These are phyloP conservation scores for Claviceps citrina DNA, from an alignment of 2,329 filamentous ascomycete genomes.

Conservation along the genomic window DNA sequence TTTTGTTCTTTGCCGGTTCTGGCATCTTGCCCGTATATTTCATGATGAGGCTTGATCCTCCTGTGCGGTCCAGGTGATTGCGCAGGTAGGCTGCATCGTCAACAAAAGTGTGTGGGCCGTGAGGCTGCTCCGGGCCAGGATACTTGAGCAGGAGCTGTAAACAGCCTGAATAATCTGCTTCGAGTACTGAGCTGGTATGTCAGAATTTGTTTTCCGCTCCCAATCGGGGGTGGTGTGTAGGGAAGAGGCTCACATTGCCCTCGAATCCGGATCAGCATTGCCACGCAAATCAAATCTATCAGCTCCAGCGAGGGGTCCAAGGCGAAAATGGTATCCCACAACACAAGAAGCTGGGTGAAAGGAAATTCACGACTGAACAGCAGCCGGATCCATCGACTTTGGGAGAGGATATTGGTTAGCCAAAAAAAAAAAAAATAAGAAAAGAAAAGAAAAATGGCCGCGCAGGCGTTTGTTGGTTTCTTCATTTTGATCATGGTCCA, in stretches of 20 bases:
- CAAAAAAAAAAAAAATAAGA: neutral
- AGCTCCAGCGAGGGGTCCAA: slow-evolving; percentile 67
- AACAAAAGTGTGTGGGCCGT: slow-evolving; percentile 65
- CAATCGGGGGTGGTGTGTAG: neutral
- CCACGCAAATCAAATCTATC: slow-evolving; percentile 79
- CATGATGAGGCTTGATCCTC: slow-evolving; percentile 49
- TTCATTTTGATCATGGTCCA: neutral
- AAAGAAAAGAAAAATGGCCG: no score
- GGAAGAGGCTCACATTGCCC: slow-evolving; percentile 55
- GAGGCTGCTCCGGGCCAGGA: slow-evolving; percentile 45
- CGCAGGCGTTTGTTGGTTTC: neutral
- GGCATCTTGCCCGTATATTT: slow-evolving; percentile 53
- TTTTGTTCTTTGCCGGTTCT: neutral
- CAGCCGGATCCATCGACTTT: slow-evolving; percentile 79
- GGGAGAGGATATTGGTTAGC: neutral
- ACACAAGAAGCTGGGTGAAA: slow-evolving; percentile 63
- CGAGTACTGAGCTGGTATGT: slow-evolving; percentile 43
- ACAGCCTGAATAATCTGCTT: slow-evolving; percentile 75
- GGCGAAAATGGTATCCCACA: slow-evolving; percentile 89
- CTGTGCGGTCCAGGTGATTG: slow-evolving; percentile 45
- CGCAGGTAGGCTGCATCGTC: slow-evolving; percentile 67
- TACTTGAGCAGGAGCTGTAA: slow-evolving; percentile 75
- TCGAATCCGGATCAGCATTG: slow-evolving; percentile 82
- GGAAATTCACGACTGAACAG: slow-evolving; percentile 88
- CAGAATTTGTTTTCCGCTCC: slow-evolving; percentile 8